Base-by-base conservation (phyloP, 2,329 filamentous ascomycete genomes). In the Parafenestella ontariensis region DNA sequence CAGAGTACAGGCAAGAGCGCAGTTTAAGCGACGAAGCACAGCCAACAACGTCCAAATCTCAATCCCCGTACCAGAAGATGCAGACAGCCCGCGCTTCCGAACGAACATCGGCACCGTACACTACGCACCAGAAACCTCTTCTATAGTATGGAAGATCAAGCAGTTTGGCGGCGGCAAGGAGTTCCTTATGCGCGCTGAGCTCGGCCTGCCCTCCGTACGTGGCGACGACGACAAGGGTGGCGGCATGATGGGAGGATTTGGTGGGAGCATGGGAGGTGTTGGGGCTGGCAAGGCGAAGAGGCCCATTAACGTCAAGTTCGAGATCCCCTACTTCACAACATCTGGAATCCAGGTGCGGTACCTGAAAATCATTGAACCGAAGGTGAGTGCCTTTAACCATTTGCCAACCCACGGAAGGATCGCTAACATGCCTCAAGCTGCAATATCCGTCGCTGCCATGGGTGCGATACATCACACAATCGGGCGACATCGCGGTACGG, bases 281-380 rank as follows among this genome's bases (percentile, higher is more conserved):
- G 87, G 87, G 4, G 79, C 78, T 18, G 88, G 87, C 54, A 98
- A 98, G 81, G 91, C 91, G 18, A 99, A 98, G 84, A 83, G 95
- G 66, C 95, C 95, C 0, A 99, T 99, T 71, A 94, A 93, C 77
- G 95, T 99, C 81, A 99, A 99, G 81, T 99, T 99, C 76, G 95
- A 99, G 82, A 99, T 99, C 73, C 95, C 95, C n/a, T 99, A 99
- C 79, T 99, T 99, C 76, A 99, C 95, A n/a, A 99, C 96, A 3
- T 96, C 91, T 79, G 95, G 95, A 62, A 99, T 99, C 66, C 96
- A 99, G 78, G 95, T 99, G 70, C 87, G 95, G 71, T 99, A 99
- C 77, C 79, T 99, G 76, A 99, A 99, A 85, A 99, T 99, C 72
- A 98, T 96, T 61, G 95, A 99, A 79, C 95, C 95, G 42, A 99